Evolutionary conservation across 169 alveolate genomes (phyloP).

Genomic region (Besnoitia besnoiti): DNA sequence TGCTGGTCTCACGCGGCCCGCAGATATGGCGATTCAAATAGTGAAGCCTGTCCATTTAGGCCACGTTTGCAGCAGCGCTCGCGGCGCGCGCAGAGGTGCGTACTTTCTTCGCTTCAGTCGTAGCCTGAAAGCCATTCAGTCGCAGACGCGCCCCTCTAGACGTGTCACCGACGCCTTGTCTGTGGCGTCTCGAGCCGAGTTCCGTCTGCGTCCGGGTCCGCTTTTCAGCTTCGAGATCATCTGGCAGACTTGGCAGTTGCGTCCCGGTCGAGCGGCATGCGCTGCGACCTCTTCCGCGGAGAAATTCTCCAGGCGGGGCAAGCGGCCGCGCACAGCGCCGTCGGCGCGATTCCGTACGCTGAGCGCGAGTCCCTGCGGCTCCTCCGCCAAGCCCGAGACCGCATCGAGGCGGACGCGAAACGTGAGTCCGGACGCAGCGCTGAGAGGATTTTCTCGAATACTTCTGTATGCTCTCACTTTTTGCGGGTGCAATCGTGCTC

Average conservation of each 20-base stretch:
- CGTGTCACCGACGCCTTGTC: not conserved
- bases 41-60: no score
- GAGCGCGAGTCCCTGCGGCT: slow-evolving; percentile 76
- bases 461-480: not conserved
- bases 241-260: slow-evolving; percentile 65
- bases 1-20: no score
- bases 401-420: slow-evolving; percentile 79
- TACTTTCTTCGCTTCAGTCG: no score
- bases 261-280: slow-evolving; percentile 62
- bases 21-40: no score
- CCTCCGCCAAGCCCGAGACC: slow-evolving; percentile 73
- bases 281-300: slow-evolving; percentile 66
- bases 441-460: not conserved
- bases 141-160: not conserved
- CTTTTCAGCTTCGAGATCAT: slow-evolving; percentile 69
- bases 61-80: no score
- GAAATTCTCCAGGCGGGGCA: slow-evolving; percentile 65
- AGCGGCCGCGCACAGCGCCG: slow-evolving; percentile 63
- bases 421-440: slow-evolving; percentile 46
- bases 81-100: no score
- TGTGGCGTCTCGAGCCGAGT: not conserved
- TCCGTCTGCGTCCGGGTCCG: not conserved
- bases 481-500: not conserved
- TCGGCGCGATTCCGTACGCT: slow-evolving; percentile 68
- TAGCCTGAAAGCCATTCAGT: no score